Conservation (phyloP, 2,329 filamentous ascomycete genomes). For the Intubia oerlemansii region DNA sequence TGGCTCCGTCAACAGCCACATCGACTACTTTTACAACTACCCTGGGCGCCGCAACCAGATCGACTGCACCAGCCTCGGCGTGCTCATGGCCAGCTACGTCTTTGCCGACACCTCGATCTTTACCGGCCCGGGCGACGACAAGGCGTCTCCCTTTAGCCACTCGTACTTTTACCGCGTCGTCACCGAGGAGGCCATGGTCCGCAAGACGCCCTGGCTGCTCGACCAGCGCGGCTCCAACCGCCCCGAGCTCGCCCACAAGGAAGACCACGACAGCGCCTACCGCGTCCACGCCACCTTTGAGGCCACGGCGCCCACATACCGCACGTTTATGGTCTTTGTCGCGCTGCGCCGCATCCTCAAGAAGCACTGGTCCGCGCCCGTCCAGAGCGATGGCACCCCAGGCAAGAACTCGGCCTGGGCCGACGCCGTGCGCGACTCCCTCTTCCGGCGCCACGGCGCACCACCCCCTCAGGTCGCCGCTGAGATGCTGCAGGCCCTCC, state of each 20-base stretch:
- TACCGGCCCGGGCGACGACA: slow-evolving; percentile 13
- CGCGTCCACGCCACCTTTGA: slow-evolving; percentile 24
- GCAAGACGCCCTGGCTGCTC: slow-evolving; percentile 30
- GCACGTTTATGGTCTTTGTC: slow-evolving; percentile 29
- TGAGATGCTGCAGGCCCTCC: too few species aligned
- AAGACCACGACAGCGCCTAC: slow-evolving; percentile 18
- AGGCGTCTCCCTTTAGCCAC: too few species aligned
- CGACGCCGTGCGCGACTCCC: too few species aligned
- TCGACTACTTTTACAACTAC: too few species aligned
- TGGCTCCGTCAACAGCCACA: too few species aligned
- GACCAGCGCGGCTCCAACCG: slow-evolving; percentile 15
- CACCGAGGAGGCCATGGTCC: slow-evolving; percentile 25
- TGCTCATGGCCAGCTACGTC: slow-evolving; percentile 17
- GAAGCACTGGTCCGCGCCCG: too few species aligned
- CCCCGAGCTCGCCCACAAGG: slow-evolving; percentile 24
- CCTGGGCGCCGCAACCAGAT: too few species aligned
- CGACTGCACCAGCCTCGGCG: slow-evolving; percentile 23
- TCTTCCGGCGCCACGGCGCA: too few species aligned
- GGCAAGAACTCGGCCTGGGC: too few species aligned
- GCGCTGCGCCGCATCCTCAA: slow-evolving; percentile 25
- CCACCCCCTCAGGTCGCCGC: too few species aligned
- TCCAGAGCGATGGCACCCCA: too few species aligned
- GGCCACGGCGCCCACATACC: slow-evolving; percentile 23
- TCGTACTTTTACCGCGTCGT: slow-evolving; percentile 19
- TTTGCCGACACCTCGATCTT: background rate